Evolutionary conservation across 768 basidiomycete species (phyloP).

Genomic region (Mycena rosella): DNA sequence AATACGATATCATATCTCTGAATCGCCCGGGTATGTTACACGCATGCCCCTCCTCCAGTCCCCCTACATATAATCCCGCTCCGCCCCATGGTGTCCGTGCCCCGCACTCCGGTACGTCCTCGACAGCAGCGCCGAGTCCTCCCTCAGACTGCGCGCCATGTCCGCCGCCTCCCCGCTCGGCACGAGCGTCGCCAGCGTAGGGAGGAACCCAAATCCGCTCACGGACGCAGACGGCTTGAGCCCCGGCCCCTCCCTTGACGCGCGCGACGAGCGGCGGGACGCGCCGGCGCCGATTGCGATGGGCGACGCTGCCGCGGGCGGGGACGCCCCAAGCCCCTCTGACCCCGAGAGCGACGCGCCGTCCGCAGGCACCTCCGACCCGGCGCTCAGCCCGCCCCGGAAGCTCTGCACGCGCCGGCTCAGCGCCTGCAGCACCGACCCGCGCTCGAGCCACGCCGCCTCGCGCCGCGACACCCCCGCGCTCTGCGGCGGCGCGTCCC

Average conservation of each 20-base stretch:
- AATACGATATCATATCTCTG: too few species aligned
- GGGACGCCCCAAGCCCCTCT: constrained; percentile 28
- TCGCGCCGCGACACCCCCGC: constrained; percentile 27
- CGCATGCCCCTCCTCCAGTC: too few species aligned
- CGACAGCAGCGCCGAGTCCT: constrained; percentile 10
- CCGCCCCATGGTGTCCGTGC: background rate
- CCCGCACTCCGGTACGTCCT: constrained; percentile 17
- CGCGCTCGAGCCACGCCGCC: constrained; percentile 53
- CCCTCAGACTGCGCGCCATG: constrained; percentile 27
- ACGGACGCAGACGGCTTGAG: constrained; percentile 10
- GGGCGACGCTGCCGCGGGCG: constrained; percentile 21
- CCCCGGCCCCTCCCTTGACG: background rate
- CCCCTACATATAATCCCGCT: constrained; percentile 26
- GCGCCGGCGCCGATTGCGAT: background rate
- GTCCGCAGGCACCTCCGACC: background rate
- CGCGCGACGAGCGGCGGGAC: constrained; percentile 22
- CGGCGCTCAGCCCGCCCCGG: constrained; percentile 25
- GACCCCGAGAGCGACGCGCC: constrained; percentile 4
- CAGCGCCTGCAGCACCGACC: constrained; percentile 66
- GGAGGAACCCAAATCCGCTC: constrained; percentile 17
- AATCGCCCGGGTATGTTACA: too few species aligned
- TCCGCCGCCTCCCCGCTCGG: constrained; percentile 28
- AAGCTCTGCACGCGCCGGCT: constrained; percentile 68
- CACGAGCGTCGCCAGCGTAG: constrained; percentile 27
- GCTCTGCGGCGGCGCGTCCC: constrained; percentile 42